Evolutionary conservation across 2,329 filamentous ascomycete genomes (phyloP), one percentile per base, ranked within the genome.

Genomic region (Aspergillus caelatus): DNA sequence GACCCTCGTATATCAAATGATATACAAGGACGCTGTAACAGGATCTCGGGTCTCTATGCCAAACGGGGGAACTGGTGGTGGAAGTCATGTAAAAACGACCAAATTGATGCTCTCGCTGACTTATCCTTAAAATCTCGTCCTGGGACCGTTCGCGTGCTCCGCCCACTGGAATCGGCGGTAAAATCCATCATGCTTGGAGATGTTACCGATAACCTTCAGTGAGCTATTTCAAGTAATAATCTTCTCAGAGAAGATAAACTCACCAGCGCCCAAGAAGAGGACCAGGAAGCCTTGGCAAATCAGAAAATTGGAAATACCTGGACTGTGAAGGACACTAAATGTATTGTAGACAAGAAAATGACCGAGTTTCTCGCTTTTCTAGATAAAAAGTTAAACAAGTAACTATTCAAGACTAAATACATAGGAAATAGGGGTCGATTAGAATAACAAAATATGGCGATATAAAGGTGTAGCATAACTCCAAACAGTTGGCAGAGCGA

Each of bases 121-220:
- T 65, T 65, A n/a, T 28, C 39, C 48, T 61, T 61, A 55, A 57
- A 61, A 53, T 65, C 63, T 61, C 57, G 60, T 21, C 63, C 65
- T 50, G 63, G 65, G n/a, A 65, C 57, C 41, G 36, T 65, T 63
- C 62, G 55, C 46, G n/a, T 65, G 26, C 63, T 65, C 48, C 57
- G 36, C 30, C 21, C 30, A n/a, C 58, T 65, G 55, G 63, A 65
- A 54, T 48, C 60, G n/a, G 30, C 58, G 60, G 56, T 63, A 11
- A 67, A 63, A 43, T 52, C 57, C n/a, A 50, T 67, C 16, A 61
- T 65, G 45, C 45, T 58, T 54, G 60, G 65, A 63, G 28, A 39
- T 28, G 21, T 23, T 12, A 41, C 7, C 4, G 12, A 14, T 16
- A 41, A 41, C 16, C 39, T 41, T 41, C 12, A 4, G 39, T 14